A percentile compares a stretch with the other conserved stretches of the same genome.
These are phyloP conservation scores for Penicillium sp. DNA, from an alignment of 2,329 filamentous ascomycete genomes.

Conservation along the genomic window DNA sequence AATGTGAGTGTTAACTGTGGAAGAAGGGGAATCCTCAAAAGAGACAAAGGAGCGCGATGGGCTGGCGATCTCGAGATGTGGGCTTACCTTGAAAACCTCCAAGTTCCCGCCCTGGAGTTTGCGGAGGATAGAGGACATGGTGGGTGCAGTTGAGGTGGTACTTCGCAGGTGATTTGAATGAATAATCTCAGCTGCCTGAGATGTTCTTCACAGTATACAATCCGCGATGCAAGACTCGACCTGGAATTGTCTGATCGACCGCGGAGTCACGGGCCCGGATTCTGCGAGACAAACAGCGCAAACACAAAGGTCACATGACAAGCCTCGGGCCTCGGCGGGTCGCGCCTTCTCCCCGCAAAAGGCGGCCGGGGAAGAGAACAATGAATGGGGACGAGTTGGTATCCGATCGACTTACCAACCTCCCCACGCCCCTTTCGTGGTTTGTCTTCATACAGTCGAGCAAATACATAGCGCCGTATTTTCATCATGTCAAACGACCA, in stretches of 20 bases:
- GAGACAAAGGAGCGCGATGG: too few species aligned
- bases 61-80: background rate
- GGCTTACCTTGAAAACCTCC: constrained; percentile 83
- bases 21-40: background rate
- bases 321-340: constrained; percentile 22
- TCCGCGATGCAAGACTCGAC: background rate
- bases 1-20: background rate
- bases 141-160: constrained; percentile 6
- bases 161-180: background rate
- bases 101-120: constrained; percentile 80
- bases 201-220: too few species aligned
- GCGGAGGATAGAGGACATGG: constrained; percentile 43
- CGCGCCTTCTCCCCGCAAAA: too few species aligned
- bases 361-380: too few species aligned
- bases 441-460: too few species aligned
- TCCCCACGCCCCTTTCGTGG: too few species aligned
- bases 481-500: constrained; percentile 39
- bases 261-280: background rate
- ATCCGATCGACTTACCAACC: too few species aligned
- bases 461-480: too few species aligned
- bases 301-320: constrained; percentile 16
- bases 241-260: constrained; percentile 4
- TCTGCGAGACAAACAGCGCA: background rate
- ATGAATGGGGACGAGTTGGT: too few species aligned
- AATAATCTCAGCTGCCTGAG: background rate